phyloP scores from a whole-genome alignment of 1,139 yeast species.

The Geotrichum restrictum region DNA sequence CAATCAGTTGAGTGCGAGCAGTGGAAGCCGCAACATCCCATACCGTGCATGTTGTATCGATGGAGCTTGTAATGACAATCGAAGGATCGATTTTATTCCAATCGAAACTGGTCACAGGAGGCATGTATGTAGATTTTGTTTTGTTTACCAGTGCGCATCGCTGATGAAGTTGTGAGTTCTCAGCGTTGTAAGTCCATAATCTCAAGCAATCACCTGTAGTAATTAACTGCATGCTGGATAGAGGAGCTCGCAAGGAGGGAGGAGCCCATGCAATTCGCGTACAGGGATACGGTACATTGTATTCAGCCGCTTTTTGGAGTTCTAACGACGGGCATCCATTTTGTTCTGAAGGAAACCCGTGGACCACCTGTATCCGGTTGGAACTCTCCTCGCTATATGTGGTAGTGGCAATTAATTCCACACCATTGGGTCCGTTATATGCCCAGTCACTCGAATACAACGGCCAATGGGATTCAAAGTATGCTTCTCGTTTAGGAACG shows the following conservation, averaged over 20 bases:
- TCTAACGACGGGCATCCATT: conserved; percentile 22
- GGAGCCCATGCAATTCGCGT: conserved; percentile 78
- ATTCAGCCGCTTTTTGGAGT: conserved; percentile 46
- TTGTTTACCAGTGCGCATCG: conserved; percentile 44
- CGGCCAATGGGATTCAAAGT: conserved; percentile 59
- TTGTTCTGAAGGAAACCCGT: conserved; percentile 29
- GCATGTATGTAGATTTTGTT: conserved; percentile 41
- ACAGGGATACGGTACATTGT: conserved; percentile 57
- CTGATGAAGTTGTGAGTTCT: conserved; percentile 41
- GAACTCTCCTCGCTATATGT: conserved; percentile 62
- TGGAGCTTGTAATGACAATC: conserved; percentile 75
- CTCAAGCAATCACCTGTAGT: conserved; percentile 70
- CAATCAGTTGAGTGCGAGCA: conserved; percentile 89
- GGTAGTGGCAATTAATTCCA: conserved; percentile 58
- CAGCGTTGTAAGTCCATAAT: conserved; percentile 52
- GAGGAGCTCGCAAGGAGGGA: conserved; percentile 20
- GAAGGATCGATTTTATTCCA: conserved; percentile 78
- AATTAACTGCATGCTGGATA: conserved; percentile 46
- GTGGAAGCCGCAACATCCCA: conserved; percentile 82
- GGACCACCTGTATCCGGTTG: conserved; percentile 28
- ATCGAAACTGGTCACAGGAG: conserved; percentile 79
- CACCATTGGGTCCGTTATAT: conserved; percentile 38
- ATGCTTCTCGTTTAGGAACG: conserved; percentile 43
- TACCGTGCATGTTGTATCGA: conserved; percentile 94
- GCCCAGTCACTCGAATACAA: conserved; percentile 70